These are phyloP conservation scores for Hansenula lynferdii DNA, from an alignment of 1,139 yeast species.

Conservation along the genomic window DNA sequence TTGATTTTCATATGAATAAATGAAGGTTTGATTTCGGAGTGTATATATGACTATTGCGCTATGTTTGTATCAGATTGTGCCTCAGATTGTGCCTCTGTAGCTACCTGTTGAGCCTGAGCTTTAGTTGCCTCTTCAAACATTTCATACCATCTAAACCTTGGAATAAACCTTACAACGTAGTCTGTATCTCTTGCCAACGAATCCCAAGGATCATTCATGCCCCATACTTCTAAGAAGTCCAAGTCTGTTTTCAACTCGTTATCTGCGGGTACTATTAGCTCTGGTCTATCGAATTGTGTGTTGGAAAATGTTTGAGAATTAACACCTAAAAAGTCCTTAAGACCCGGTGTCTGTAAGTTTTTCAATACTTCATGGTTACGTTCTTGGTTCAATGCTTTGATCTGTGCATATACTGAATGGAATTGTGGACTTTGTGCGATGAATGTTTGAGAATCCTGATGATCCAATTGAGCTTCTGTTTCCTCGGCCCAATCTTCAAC, in stretches of 20 bases:
- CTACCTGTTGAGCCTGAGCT: not conserved
- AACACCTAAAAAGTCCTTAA: conserved; percentile 11
- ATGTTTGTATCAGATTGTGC: no score
- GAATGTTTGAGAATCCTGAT: not conserved
- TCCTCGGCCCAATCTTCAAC: conserved; percentile 28
- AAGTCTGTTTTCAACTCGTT: conserved; percentile 17
- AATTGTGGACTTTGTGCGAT: conserved; percentile 13
- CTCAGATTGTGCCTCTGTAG: no score
- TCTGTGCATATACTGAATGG: conserved; percentile 11
- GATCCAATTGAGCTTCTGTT: conserved; percentile 4
- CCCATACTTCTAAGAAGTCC: conserved; percentile 21
- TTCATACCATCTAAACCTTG: conserved; percentile 29
- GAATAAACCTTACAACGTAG: conserved; percentile 41
- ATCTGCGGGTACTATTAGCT: conserved; percentile 11
- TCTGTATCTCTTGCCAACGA: conserved; percentile 42
- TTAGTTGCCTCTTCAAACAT: conserved; percentile 3
- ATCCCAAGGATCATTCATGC: conserved; percentile 44
- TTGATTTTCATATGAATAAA: no score
- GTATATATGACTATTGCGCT: no score
- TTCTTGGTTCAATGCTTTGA: conserved; percentile 11
- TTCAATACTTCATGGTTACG: conserved; percentile 17
- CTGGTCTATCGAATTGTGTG: conserved; percentile 7
- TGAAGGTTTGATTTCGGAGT: no score
- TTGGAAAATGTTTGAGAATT: conserved; percentile 12
- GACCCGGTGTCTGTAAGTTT: conserved; percentile 11